phyloP scores from a whole-genome alignment of 306 rosid species.

The Hylodesmum podocarpum region DNA sequence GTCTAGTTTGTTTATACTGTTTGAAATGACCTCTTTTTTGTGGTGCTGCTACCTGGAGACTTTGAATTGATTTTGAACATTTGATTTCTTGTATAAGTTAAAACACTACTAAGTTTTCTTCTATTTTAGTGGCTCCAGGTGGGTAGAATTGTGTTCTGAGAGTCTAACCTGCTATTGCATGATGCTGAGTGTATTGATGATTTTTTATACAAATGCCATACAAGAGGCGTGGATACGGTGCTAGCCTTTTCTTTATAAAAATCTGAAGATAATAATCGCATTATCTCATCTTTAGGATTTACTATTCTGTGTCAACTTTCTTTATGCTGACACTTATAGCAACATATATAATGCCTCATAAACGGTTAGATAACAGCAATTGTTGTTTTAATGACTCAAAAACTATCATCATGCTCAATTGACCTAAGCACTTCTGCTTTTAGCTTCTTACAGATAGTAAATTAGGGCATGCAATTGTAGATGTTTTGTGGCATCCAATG shows the following conservation, averaged over 20 bases:
- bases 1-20: slow-evolving; percentile 20
- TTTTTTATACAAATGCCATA: not conserved
- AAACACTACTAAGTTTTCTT: not conserved
- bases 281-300: not conserved
- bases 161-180: not conserved
- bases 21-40: not conserved
- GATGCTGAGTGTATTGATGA: not conserved
- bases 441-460: not conserved
- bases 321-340: not conserved
- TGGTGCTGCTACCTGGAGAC: not conserved
- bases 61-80: not conserved
- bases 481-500: not conserved
- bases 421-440: not conserved
- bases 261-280: not conserved
- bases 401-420: not conserved
- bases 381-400: not conserved
- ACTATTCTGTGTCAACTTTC: not conserved
- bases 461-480: slow-evolving; percentile 11
- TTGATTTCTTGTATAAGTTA: not conserved
- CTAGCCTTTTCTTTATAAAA: not conserved
- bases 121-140: not conserved
- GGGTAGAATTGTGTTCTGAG: not conserved
- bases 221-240: not conserved
- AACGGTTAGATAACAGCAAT: not conserved
- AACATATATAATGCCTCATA: not conserved